Evolutionary conservation across 2,329 filamentous ascomycete genomes (phyloP).

Genomic region (Metarhizium guizhouense): DNA sequence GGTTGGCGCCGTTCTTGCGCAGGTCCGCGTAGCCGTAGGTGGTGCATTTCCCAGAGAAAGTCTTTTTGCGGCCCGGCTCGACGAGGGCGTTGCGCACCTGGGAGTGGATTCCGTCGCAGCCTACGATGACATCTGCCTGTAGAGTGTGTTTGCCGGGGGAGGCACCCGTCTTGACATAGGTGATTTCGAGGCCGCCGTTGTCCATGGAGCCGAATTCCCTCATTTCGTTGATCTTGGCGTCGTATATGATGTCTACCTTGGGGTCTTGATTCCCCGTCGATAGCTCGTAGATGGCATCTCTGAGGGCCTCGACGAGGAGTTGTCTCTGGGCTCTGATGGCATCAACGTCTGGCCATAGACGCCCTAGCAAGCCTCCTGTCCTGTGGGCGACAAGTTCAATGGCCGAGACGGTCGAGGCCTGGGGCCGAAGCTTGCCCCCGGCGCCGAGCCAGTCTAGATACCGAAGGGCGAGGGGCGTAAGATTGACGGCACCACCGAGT

Average conservation of each 20-base stretch:
- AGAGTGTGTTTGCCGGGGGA: conserved; percentile 3
- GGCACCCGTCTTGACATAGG: neutral
- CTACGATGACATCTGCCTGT: conserved; percentile 19
- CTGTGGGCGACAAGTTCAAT: conserved; percentile 21
- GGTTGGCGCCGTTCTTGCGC: neutral
- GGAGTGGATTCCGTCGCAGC: conserved; percentile 31
- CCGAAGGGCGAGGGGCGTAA: conserved; percentile 36
- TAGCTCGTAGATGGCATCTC: conserved; percentile 8
- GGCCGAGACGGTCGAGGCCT: conserved; percentile 10
- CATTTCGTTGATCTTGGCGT: conserved; percentile 9
- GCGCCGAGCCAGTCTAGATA: conserved; percentile 32
- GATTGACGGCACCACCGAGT: conserved; percentile 35
- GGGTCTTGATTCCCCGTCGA: neutral
- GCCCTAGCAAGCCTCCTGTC: conserved; percentile 14
- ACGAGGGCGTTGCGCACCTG: conserved; percentile 21
- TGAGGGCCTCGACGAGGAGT: conserved; percentile 15
- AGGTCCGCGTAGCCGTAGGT: conserved; percentile 14
- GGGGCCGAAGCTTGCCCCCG: conserved; percentile 13
- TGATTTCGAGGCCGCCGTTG: conserved; percentile 1
- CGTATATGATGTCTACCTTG: conserved; percentile 10
- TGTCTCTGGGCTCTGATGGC: conserved; percentile 18
- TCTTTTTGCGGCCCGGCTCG: conserved; percentile 14
- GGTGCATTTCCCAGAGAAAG: conserved; percentile 23
- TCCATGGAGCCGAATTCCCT: conserved; percentile 6
- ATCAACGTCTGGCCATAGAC: conserved; percentile 15